phyloP scores from a whole-genome alignment of 257 asterid species.

The Scutellaria galericulata region DNA sequence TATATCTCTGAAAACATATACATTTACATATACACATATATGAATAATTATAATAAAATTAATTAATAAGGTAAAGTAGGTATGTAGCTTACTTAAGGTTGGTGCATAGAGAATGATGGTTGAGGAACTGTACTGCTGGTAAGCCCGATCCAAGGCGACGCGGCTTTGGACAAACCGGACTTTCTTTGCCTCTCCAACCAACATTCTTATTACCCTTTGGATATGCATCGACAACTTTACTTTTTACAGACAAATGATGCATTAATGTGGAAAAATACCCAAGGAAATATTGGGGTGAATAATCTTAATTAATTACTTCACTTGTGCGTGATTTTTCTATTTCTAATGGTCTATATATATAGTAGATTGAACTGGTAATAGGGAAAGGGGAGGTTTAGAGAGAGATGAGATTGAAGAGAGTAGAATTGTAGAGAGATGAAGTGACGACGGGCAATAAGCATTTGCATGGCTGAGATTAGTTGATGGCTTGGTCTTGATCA shows the following conservation, averaged over 20 bases:
- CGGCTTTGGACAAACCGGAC: constrained; percentile 69
- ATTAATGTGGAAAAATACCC: constrained; percentile 27
- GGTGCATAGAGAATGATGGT: constrained; percentile 38
- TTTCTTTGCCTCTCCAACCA: constrained; percentile 25
- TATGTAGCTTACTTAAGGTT: constrained; percentile 41
- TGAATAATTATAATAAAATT: no score
- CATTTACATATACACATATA: no score
- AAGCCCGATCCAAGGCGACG: constrained; percentile 51
- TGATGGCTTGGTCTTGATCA: constrained; percentile 22
- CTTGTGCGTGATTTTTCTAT: no score
- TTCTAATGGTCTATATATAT: no score
- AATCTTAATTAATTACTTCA: not conserved
- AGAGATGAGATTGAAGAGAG: not conserved
- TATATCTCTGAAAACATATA: no score
- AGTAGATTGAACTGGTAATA: not conserved
- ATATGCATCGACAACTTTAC: constrained; percentile 38
- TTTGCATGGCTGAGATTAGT: constrained; percentile 48
- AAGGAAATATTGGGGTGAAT: no score
- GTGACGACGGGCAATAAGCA: not conserved
- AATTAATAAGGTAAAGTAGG: no score
- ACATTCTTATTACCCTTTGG: constrained; percentile 32
- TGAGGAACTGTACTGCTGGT: constrained; percentile 47
- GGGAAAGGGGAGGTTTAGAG: not conserved
- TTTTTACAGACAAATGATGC: constrained; percentile 56
- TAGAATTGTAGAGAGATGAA: not conserved